Evolutionary conservation across 306 rosid genomes (phyloP).

Genomic region (Oxytropis ochrocephala): DNA sequence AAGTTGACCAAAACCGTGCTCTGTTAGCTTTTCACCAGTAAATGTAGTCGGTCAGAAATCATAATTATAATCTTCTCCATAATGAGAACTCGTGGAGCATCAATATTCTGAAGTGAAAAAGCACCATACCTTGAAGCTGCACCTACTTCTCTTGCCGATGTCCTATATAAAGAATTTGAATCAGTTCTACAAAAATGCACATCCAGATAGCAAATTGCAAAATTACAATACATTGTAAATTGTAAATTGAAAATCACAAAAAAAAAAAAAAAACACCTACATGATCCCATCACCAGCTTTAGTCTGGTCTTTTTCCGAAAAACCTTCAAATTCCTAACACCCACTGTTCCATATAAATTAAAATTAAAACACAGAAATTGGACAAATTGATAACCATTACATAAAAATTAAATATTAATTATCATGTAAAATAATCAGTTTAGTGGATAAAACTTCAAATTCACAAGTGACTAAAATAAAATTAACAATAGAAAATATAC

Average conservation of each 20-base stretch:
- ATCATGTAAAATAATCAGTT: not conserved
- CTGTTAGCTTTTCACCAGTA: not conserved
- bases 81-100: not conserved
- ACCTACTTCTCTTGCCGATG: slow-evolving; percentile 13
- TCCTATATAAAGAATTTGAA: slow-evolving; percentile 11
- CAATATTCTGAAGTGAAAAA: slow-evolving; percentile 2
- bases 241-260: too few species aligned
- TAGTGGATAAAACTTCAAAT: not conserved
- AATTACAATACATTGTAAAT: not conserved
- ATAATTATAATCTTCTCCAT: not conserved
- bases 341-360: slow-evolving; percentile 22
- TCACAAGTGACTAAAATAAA: not conserved
- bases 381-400: not conserved
- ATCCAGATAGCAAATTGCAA: not conserved
- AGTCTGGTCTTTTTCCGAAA: slow-evolving; percentile 36
- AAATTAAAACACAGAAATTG: not conserved
- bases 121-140: slow-evolving; percentile 28
- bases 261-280: slow-evolving; percentile 27
- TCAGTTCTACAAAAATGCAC: not conserved
- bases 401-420: not conserved
- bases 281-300: slow-evolving; percentile 30
- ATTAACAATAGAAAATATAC: slow-evolving; percentile 9
- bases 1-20: not conserved
- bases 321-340: slow-evolving; percentile 41
- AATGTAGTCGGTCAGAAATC: not conserved